Percentiles rank a stretch among this genome's conserved stretches.
These are phyloP conservation scores for Phytophthora cryptogea DNA, from an alignment of 352 stramenopile genomes.

Conservation along the genomic window DNA sequence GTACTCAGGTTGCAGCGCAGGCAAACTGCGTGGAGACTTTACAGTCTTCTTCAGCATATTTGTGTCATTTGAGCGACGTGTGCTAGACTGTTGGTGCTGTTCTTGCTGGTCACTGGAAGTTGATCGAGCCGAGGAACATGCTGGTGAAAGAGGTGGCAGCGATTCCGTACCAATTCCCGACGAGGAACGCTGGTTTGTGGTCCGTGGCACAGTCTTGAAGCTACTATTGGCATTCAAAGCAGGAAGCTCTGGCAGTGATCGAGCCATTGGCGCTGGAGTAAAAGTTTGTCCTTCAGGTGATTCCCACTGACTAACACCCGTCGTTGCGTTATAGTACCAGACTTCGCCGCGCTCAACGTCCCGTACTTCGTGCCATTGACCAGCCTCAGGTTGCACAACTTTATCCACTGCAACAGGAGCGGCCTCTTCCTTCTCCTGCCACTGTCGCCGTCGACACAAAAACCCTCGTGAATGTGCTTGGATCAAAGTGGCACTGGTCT, in stretches of 20 bases:
- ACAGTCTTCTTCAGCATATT: slow-evolving; percentile 8
- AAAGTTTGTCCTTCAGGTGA: slow-evolving; percentile 29
- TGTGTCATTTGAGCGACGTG: slow-evolving; percentile 3
- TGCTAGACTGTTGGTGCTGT: slow-evolving; percentile 14
- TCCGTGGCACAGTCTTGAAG: slow-evolving; percentile 9
- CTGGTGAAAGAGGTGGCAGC: slow-evolving; percentile 40
- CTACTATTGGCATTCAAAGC: slow-evolving; percentile 16
- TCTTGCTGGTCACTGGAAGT: slow-evolving; percentile 30
- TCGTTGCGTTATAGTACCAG: slow-evolving; percentile 84
- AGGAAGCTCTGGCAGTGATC: slow-evolving; percentile 34
- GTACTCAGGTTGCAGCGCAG: slow-evolving; percentile 40
- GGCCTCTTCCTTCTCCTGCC: slow-evolving; percentile 23
- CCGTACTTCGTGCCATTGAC: slow-evolving; percentile 75
- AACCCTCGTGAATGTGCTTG: slow-evolving; percentile 68
- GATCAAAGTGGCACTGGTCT: slow-evolving; percentile 64
- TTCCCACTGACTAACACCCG: slow-evolving; percentile 80
- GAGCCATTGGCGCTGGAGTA: slow-evolving; percentile 7
- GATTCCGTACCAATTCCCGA: slow-evolving; percentile 3
- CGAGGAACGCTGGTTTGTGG: slow-evolving; percentile 14
- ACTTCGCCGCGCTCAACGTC: slow-evolving; percentile 69
- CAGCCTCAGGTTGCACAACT: background rate
- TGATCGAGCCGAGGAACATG: slow-evolving; percentile 43
- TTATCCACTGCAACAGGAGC: background rate
- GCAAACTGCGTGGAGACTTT: slow-evolving; percentile 25
- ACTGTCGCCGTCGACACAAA: slow-evolving; percentile 39